Base-by-base conservation (phyloP, 1,284 basidiomycete species). In the Trichosporon coremiiforme region DNA sequence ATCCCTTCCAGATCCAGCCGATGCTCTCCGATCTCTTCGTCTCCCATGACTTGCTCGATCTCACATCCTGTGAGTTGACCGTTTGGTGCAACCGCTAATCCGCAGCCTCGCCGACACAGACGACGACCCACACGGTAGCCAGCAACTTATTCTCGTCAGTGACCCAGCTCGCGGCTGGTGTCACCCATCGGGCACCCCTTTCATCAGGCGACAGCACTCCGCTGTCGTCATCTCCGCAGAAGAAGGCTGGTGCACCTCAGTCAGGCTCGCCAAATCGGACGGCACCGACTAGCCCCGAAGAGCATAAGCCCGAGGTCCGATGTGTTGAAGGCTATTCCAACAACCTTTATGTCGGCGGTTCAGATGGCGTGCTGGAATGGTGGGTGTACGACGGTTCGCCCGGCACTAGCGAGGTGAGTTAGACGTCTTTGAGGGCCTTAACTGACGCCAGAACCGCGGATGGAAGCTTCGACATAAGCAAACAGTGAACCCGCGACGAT, bases 281-380 rank as follows among this genome's bases (percentile, higher is more conserved):
- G 12, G 47, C 68, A 2, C 53, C 68, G 2, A 35, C 68, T 2
- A 57, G 50, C 7, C 65, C 64, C 12, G 70, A 57, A 7, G 25
- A 64, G 31, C 57, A 60, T 13, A 60, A 60, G 57, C 57, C 72
- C 9, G 76, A 79, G 38, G 73, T 83, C 7, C 74, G 76, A 47
- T 82, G 81, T 66, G 80, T 82, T 1, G 83, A 82, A 45, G 83
- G 82, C 15, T 84, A 82, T 68, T 80, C 77, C 0, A 72, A 77
- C 47, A 84, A 84, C 65, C 70, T 85, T 33, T 85, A 85, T 69
- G 74, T 85, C 35, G 84, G 83, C 0, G 72, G 81, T 0, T 81
- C 80, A 29, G 83, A 85, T 55, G 84, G 84, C 0, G 76, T 79
- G 17, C 76, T 85, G 8, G 78, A 83, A 60, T 84, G 83, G 83